Percentiles rank a stretch among this genome's conserved stretches.
phyloP scores from a whole-genome alignment of 2,329 filamentous ascomycete genomes.

The Colletotrichum endophyticum region DNA sequence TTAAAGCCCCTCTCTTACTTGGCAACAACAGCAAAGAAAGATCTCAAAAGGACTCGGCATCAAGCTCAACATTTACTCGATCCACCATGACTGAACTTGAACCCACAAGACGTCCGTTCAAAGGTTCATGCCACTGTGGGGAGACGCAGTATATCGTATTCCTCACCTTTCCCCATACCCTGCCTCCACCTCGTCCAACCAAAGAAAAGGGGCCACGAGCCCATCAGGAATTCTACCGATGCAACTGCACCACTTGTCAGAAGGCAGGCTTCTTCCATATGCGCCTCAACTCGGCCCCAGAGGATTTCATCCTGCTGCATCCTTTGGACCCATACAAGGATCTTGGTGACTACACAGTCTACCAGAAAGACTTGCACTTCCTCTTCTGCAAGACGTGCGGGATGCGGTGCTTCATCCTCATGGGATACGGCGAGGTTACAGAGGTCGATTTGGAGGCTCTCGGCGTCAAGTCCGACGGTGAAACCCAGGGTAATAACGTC shows the following conservation, averaged over 20 bases:
- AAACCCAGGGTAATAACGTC: background rate
- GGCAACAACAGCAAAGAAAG: background rate
- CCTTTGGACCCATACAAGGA: slow-evolving; percentile 40
- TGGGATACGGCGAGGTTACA: slow-evolving; percentile 34
- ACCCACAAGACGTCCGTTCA: slow-evolving; percentile 27
- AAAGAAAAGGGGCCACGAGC: slow-evolving; percentile 17
- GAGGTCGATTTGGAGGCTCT: slow-evolving; percentile 25
- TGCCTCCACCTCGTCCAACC: slow-evolving; percentile 6
- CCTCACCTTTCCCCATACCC: slow-evolving; percentile 43
- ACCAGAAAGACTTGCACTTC: slow-evolving; percentile 35
- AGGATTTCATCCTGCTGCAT: slow-evolving; percentile 52
- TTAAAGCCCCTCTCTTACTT: background rate
- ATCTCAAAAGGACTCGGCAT: background rate
- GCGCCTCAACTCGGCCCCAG: slow-evolving; percentile 33
- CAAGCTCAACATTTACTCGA: background rate
- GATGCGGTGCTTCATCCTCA: slow-evolving; percentile 45
- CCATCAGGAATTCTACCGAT: slow-evolving; percentile 39
- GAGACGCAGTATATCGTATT: slow-evolving; percentile 45
- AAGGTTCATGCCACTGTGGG: slow-evolving; percentile 54
- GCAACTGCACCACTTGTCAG: slow-evolving; percentile 55
- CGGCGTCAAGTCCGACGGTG: background rate
- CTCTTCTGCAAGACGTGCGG: slow-evolving; percentile 53
- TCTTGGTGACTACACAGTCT: slow-evolving; percentile 44
- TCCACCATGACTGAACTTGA: background rate
- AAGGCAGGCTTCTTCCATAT: slow-evolving; percentile 53